Percentiles rank a stretch among this genome's conserved stretches.
Conservation (phyloP, 1,284 basidiomycete genomes). For the Cerioporus squamosus region DNA sequence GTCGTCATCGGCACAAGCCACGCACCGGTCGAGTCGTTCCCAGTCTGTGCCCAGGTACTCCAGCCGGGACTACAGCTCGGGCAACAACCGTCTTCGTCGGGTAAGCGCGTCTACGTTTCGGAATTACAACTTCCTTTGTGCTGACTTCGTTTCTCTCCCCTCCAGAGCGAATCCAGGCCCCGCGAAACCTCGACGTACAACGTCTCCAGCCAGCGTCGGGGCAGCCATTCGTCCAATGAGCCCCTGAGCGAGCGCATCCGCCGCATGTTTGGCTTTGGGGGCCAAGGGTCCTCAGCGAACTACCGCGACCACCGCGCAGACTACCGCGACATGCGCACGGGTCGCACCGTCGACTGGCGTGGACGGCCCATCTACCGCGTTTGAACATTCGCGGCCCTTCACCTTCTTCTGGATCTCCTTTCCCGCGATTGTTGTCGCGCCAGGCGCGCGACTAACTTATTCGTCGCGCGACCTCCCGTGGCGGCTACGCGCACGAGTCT, state of each 20-base stretch:
- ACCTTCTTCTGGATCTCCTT: not conserved
- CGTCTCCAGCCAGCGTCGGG: constrained; percentile 23
- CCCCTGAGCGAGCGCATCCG: constrained; percentile 54
- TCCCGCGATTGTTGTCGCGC: constrained; percentile 9
- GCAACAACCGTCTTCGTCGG: constrained; percentile 9
- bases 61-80: constrained; percentile 15
- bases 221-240: constrained; percentile 24
- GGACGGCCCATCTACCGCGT: constrained; percentile 56
- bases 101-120: not conserved
- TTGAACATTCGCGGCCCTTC: constrained; percentile 30
- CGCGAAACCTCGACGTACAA: constrained; percentile 19
- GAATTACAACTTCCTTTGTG: not conserved
- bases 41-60: constrained; percentile 25
- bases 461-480: not conserved
- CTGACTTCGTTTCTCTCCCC: not conserved
- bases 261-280: constrained; percentile 58
- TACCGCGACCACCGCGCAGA: constrained; percentile 44
- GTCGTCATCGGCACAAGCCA: constrained; percentile 3
- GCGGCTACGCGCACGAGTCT: not conserved
- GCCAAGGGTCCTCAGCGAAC: constrained; percentile 31
- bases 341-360: constrained; percentile 53
- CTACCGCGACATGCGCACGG: constrained; percentile 54
- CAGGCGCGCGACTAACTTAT: constrained; percentile 18
- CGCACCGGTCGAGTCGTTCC: constrained; percentile 21
- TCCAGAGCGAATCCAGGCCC: constrained; percentile 20